Evolutionary conservation across 2,329 filamentous ascomycete species (phyloP), one percentile per base, ranked within the genome.

Genomic region (Cladophialophora psammophila): DNA sequence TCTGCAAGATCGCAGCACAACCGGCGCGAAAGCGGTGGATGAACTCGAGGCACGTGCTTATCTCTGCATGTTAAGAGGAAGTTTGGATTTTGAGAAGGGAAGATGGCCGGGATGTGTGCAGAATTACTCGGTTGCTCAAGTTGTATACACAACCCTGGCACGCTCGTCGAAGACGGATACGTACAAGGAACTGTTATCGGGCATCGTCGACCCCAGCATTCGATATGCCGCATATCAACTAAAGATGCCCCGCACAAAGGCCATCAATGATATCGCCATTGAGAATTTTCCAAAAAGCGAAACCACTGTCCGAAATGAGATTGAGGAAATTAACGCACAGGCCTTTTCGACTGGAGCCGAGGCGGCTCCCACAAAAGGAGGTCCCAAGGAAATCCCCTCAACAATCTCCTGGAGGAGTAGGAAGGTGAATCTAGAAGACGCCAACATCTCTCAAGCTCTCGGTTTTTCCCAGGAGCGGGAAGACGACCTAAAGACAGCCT

Each of bases 141-240:
- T 97, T 64, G 90, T 97, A 73, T 99, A 98, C 81, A 89, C 86
- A 67, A 89, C 91, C 0, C 83, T 99, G 52, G 84, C 89, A 18
- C 84, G 85, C 34, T 83, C 86, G 69, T 87, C 81, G 69, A 90
- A 88, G 76, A 90, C 88, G 68, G 94, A 97, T 66, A 83, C 91
- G 40, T 95, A 92, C 83, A 93, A 91, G 76, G 94, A 98, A 68
- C 85, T 97, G 31, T 82, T 99, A 65, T 88, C 90, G 56, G 90
- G 91, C 74, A 96, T 91, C 4, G 90, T 97, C 69, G 95, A 99
- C 76, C 94, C 94, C 1, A 96, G 93, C 69, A 92, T 99, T 74
- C 90, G 94, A 70, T 98, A 96, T 78, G 94, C 94, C 40, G 93
- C 95, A 18, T 98, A 98, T 78, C 93, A 97, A 78, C 86, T 93